Conservation (phyloP, 306 rosid species). For the Corylus americana region DNA sequence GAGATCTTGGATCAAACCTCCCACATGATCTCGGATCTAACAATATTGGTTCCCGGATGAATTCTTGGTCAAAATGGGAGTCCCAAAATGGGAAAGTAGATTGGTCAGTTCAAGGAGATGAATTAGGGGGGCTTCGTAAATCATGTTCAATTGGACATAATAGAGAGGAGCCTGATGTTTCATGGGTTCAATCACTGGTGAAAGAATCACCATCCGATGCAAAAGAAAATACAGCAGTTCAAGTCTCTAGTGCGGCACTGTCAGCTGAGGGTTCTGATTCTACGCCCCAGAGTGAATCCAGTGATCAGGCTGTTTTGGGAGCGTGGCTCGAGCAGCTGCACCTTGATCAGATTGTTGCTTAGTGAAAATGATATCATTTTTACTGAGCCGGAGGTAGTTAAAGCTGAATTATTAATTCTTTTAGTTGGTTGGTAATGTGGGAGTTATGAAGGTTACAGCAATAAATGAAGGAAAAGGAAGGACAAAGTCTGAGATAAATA, state of each 20-base stretch:
- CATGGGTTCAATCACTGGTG: constrained; percentile 86
- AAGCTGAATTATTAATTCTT: constrained; percentile 30
- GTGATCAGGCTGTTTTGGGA: constrained; percentile 74
- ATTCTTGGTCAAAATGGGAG: constrained; percentile 82
- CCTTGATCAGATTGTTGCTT: constrained; percentile 73
- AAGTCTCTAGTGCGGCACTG: constrained; percentile 42
- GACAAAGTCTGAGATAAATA: constrained; percentile 13
- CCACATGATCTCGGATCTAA: constrained; percentile 15
- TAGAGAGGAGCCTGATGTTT: constrained; percentile 78
- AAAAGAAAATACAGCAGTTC: constrained; percentile 49
- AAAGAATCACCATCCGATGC: constrained; percentile 83
- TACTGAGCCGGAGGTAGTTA: constrained; percentile 39
- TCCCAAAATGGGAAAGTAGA: constrained; percentile 71
- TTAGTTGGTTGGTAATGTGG: constrained; percentile 25
- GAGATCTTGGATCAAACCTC: constrained; percentile 69
- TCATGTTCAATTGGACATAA: constrained; percentile 59
- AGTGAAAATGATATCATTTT: constrained; percentile 45
- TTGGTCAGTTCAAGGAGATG: constrained; percentile 78
- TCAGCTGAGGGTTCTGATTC: constrained; percentile 57
- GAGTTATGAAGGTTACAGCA: constrained; percentile 24
- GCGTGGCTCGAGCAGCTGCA: constrained; percentile 95
- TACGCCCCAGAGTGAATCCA: constrained; percentile 55
- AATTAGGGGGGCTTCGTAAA: constrained; percentile 38
- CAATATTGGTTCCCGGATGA: constrained; percentile 60
- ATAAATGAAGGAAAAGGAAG: constrained; percentile 25